Conservation (phyloP, 2,329 filamentous ascomycete species). For the Akanthomyces uredinophilus region DNA sequence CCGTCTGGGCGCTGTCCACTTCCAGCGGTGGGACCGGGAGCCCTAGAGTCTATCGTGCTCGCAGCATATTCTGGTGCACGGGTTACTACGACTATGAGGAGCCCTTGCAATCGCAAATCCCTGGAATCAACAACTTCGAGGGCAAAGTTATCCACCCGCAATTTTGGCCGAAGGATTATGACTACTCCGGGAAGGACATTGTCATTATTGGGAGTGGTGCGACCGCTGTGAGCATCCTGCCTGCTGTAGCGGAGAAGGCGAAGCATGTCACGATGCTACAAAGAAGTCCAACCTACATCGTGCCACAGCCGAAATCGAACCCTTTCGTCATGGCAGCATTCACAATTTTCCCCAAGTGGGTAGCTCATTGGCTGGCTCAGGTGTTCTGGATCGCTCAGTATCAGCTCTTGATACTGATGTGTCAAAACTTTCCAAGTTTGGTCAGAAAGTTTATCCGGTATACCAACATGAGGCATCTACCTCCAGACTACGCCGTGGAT, state of each 20-base stretch:
- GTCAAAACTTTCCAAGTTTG: too few relatives aligned
- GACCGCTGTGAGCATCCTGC: constrained; percentile 73
- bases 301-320: too few relatives aligned
- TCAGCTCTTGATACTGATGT: too few relatives aligned
- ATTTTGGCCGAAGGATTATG: constrained; percentile 67
- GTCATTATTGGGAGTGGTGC: constrained; percentile 73
- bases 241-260: constrained; percentile 60
- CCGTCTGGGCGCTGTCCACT: too few relatives aligned
- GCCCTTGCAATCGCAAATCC: constrained; percentile 56
- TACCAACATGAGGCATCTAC: too few relatives aligned
- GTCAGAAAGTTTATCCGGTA: too few relatives aligned
- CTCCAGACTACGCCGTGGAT: too few relatives aligned
- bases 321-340: too few relatives aligned
- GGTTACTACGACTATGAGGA: constrained; percentile 71
- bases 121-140: constrained; percentile 62
- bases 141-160: constrained; percentile 64
- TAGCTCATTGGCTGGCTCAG: too few relatives aligned
- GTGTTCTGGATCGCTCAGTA: too few relatives aligned
- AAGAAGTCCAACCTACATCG: constrained; percentile 32
- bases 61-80: constrained; percentile 53
- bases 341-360: too few relatives aligned
- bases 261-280: constrained; percentile 72
- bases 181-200: constrained; percentile 62
- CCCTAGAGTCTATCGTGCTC: constrained; percentile 13
- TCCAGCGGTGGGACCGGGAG: too few relatives aligned